Evolutionary conservation across 495 filamentous ascomycete species (phyloP).

Genomic region (Talaromyces ruber): DNA sequence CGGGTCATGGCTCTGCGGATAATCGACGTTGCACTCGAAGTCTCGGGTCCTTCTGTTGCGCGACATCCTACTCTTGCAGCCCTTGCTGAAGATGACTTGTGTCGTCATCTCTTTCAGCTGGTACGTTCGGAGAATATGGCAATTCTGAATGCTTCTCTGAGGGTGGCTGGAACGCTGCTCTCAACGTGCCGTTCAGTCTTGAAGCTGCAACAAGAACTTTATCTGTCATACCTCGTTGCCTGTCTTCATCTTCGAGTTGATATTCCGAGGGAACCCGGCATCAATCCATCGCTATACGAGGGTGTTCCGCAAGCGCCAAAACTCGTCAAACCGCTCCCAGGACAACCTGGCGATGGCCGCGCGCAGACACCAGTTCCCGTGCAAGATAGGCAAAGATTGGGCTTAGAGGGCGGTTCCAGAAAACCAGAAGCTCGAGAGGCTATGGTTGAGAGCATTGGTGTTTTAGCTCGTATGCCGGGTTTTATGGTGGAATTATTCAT

Average conservation of each 20-base stretch:
- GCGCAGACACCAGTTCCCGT: slow-evolving; percentile 81
- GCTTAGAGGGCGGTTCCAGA: slow-evolving; percentile 82
- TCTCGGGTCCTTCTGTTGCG: slow-evolving; percentile 91
- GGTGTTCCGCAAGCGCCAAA: slow-evolving; percentile 89
- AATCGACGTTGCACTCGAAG: slow-evolving; percentile 94
- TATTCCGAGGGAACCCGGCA: slow-evolving; percentile 82
- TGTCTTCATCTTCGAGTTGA: slow-evolving; percentile 89
- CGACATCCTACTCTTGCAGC: slow-evolving; percentile 83
- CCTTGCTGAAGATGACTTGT: slow-evolving; percentile 88
- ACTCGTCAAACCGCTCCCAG: slow-evolving; percentile 71
- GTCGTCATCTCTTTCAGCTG: slow-evolving; percentile 91
- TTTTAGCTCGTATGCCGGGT: slow-evolving; percentile 80
- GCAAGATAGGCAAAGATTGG: slow-evolving; percentile 86
- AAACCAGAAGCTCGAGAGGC: slow-evolving; percentile 94
- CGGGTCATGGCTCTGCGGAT: slow-evolving; percentile 95
- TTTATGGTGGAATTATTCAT: slow-evolving; percentile 94
- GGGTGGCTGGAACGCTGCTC: slow-evolving; percentile 83
- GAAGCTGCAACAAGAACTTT: slow-evolving; percentile 95
- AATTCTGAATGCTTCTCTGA: slow-evolving; percentile 82
- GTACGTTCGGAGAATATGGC: slow-evolving; percentile 93
- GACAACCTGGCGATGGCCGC: slow-evolving; percentile 69
- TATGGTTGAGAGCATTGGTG: slow-evolving; percentile 96
- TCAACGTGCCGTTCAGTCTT: slow-evolving; percentile 87
- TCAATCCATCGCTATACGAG: slow-evolving; percentile 85
- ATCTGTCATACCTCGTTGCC: slow-evolving; percentile 86